Base-by-base conservation (phyloP, 2,329 filamentous ascomycete genomes). In the Lasiodiplodia hormozganensis region DNA sequence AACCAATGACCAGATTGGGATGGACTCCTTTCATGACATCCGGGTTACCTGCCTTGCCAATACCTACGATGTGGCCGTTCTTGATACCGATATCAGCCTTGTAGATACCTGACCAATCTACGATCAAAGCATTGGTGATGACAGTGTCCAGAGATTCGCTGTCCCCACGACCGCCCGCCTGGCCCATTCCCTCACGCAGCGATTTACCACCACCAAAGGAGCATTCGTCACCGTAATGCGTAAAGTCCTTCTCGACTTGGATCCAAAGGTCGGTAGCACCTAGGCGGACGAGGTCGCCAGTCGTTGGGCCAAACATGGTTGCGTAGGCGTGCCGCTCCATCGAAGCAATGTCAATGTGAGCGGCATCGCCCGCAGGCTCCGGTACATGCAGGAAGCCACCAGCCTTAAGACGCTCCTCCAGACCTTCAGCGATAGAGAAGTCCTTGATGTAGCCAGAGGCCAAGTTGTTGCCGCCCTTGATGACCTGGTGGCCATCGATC, bases 71-170 rank as follows among this genome's bases (percentile, higher is more conserved):
- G 49, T 91, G 78, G 2, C 95, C 94, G 73, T 94, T 81, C 79
- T 96, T 97, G 78, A 98, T 90, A 34, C 95, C 95, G 76, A 98
- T 97, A 78, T 98, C 95, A 6, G 94, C 95, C 82, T 98, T 98
- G 85, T 93, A 96, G 76, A 98, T 97, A 58, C 95, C 95, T 1
- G 87, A 91, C 87, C 91, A 96, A 82, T 98, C 95, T 23, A 98
- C 86, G 47, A 98, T 90, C 71, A 98, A 82, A 5, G 94, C 95
- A 75, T 97, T 98, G 1, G 90, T 93, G 69, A 98, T 88, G 28
- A 97, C 92, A 57, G 95, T 87, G 77, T 98, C 95, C 69, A 97
- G 82, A 28, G 88, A 89, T 28, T 94, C 89, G 2, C 85, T 83
- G 74, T 95, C 91, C 0, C 86, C 81, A 53, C 92, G 86, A 4